Conservation (phyloP, 129 eudicot genomes). For the Heracleum sosnowskyi region DNA sequence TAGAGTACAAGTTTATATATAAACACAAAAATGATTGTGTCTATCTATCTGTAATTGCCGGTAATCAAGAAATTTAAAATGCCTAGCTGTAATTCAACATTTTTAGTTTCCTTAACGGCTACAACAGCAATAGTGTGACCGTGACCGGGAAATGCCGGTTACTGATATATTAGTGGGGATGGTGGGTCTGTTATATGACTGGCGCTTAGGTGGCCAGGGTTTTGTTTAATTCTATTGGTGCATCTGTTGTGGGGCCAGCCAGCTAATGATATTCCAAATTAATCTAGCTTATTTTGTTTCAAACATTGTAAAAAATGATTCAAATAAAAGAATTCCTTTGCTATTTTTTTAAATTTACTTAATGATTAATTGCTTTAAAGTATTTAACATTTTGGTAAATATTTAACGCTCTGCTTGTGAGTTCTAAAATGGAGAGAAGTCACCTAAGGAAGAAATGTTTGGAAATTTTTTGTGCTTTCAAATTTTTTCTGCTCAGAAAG, state of each 20-base stretch:
- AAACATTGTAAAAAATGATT: too few species aligned
- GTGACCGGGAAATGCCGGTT: constrained; percentile 21
- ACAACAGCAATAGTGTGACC: constrained; percentile 2
- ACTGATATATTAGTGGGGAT: not conserved
- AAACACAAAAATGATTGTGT: not conserved
- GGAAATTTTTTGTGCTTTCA: too few species aligned
- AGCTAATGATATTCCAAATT: not conserved
- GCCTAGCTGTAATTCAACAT: not conserved
- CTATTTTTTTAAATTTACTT: too few species aligned
- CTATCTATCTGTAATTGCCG: not conserved
- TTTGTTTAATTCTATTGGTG: not conserved
- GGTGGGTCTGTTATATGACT: not conserved
- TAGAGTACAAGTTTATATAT: not conserved
- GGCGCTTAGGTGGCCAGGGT: not conserved
- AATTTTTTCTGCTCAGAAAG: too few species aligned
- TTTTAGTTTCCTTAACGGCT: constrained; percentile 3
- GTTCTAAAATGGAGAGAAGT: too few species aligned
- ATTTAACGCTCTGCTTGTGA: too few species aligned
- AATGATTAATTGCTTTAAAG: too few species aligned
- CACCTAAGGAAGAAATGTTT: too few species aligned
- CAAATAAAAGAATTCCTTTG: too few species aligned
- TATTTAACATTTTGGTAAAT: too few species aligned
- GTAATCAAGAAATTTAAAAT: not conserved
- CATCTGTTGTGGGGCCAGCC: not conserved
- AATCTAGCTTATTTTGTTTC: too few species aligned